Evolutionary conservation across 331 rosid genomes (phyloP), one percentile per base, ranked within the genome.

Genomic region (Rhamnella rubrinervis): DNA sequence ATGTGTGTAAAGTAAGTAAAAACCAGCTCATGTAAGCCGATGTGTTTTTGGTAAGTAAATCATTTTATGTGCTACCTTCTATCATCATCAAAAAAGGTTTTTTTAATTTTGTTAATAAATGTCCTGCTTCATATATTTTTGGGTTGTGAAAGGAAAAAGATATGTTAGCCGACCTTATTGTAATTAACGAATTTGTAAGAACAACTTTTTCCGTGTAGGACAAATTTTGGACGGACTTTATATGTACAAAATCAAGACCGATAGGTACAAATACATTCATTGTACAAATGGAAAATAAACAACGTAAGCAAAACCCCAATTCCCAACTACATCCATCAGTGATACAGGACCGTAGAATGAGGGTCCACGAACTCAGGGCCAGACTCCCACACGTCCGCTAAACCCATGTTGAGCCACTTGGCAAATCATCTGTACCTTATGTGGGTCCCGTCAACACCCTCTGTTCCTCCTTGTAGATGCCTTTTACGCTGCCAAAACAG

Each of bases 381-480:
- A 6, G 58, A 53, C 66, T 58, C 74, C 83, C 95, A 81, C 82
- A 84, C 89, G 89, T 62, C 66, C 47, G 44, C 61, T 56, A 7
- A 79, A 75, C 59, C 40, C 53, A 0, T 0, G 56, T 1, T 0
- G 5, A 0, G 59, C 70, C 88, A 85, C 92, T 83, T 85, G 90
- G 47, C 66, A 7, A 4, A 0, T 28, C 40, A 9, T 15, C 62
- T 39, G 8, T 0, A 18, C 20, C n/a, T 16, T 50, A 4, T 6
- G 53, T 72, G 85, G 87, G 82, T 66, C 78, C 80, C 70, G 0
- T 21, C 60, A 20, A 26, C 26, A 6, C 51, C 64, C 40, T 14
- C 16, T 31, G n/a, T 26, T 41, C 68, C 70, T 39, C 61, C 80
- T 28, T 0, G 37, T 59, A 40, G 81, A 55, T n/a, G 74, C 71